Conservation (phyloP, 2,329 filamentous ascomycete genomes). For the Plectosphaerella cucumerina region DNA sequence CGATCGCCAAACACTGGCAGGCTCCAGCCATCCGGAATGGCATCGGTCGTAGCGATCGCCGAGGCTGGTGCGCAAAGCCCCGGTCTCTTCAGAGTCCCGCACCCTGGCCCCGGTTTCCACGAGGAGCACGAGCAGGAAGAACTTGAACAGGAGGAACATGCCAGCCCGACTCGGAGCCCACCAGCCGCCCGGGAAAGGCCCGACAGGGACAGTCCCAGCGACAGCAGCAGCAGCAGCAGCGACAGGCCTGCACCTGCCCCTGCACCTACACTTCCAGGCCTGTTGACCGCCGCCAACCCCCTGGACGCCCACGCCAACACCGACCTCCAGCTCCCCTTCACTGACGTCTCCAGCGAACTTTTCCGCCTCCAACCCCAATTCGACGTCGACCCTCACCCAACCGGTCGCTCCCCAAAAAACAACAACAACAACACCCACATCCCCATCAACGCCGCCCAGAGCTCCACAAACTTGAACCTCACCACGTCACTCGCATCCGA, state of each 20-base stretch:
- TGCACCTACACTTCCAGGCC: neutral
- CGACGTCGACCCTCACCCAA: slow-evolving; percentile 10
- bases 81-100: neutral
- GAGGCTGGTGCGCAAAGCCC: neutral
- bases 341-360: slow-evolving; percentile 36
- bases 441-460: slow-evolving; percentile 3
- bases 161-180: neutral
- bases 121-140: too few species aligned
- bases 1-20: too few species aligned
- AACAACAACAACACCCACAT: slow-evolving; percentile 14
- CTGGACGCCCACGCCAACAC: neutral
- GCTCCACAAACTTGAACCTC: slow-evolving; percentile 9
- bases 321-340: slow-evolving; percentile 19
- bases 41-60: neutral
- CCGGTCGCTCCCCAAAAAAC: neutral
- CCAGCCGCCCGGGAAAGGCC: neutral
- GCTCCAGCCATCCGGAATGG: too few species aligned
- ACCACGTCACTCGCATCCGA: slow-evolving; percentile 3
- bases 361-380: slow-evolving; percentile 24
- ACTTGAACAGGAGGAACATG: neutral
- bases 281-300: neutral
- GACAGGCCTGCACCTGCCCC: neutral
- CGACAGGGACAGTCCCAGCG: neutral
- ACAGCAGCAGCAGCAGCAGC: slow-evolving; percentile 1
- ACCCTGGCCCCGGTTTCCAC: neutral